A percentile compares a stretch with the other conserved stretches of the same genome.
These are phyloP conservation scores for Metarhizium guizhouense DNA, from an alignment of 2,329 filamentous ascomycete genomes.

Conservation along the genomic window DNA sequence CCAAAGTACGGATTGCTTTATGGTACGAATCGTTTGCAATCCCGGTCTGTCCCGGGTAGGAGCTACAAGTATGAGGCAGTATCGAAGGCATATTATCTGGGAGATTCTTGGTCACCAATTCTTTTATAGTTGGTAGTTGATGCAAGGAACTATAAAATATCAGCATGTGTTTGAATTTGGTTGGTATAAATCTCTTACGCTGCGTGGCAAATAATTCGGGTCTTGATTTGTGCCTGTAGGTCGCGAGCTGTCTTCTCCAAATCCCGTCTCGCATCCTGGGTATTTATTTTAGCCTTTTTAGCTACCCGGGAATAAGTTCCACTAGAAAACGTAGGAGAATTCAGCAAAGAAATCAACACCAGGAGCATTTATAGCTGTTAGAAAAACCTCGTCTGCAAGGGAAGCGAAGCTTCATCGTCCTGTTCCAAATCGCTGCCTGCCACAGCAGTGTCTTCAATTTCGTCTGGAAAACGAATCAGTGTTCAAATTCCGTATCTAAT, in stretches of 20 bases:
- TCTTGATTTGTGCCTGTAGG: conserved; percentile 3
- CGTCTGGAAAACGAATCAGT: background rate
- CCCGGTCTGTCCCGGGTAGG: background rate
- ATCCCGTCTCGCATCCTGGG: conserved; percentile 2
- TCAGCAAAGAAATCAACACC: background rate
- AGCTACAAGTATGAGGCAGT: background rate
- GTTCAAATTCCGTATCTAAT: background rate
- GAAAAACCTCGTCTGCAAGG: background rate
- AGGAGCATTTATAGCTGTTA: background rate
- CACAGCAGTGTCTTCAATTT: background rate
- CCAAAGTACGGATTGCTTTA: conserved; percentile 2
- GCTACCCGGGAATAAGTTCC: background rate
- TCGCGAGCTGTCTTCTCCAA: background rate
- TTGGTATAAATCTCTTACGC: conserved; percentile 3
- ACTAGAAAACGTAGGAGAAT: background rate
- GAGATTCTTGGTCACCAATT: background rate
- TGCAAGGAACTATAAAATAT: background rate
- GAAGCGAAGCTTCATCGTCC: background rate
- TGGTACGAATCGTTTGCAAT: background rate
- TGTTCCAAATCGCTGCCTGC: background rate
- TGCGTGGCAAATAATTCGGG: background rate
- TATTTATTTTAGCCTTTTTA: background rate
- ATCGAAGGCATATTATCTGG: background rate
- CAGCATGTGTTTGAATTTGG: background rate
- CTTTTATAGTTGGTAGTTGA: background rate